A percentile compares a stretch with the other conserved stretches of the same genome.
These are phyloP conservation scores for Lichina pygmaea DNA, from an alignment of 495 filamentous ascomycete genomes.

Conservation along the genomic window DNA sequence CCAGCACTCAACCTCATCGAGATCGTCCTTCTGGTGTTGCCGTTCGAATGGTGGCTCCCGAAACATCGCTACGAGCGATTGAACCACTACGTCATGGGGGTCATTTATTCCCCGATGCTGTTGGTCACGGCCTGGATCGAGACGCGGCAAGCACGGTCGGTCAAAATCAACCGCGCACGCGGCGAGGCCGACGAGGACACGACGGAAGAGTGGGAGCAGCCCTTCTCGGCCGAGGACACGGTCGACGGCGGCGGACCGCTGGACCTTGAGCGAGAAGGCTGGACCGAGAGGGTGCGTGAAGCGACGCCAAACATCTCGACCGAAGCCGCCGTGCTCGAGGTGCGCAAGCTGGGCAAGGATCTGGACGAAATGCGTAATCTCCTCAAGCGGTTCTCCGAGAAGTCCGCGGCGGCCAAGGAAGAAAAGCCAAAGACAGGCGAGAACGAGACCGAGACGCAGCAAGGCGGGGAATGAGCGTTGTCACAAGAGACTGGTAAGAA, in stretches of 20 bases:
- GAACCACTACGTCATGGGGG: conserved; percentile 67
- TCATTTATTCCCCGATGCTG: conserved; percentile 66
- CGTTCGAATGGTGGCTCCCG: conserved; percentile 89
- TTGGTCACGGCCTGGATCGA: conserved; percentile 56
- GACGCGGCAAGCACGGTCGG: conserved; percentile 33
- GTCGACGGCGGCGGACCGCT: conserved; percentile 20
- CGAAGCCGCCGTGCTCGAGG: conserved; percentile 38
- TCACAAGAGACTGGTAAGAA: too few species aligned
- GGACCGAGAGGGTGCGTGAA: conserved; percentile 47
- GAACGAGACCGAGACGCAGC: too few species aligned
- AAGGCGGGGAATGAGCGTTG: too few species aligned
- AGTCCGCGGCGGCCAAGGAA: conserved; percentile 9
- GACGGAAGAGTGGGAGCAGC: conserved; percentile 79
- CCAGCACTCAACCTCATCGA: conserved; percentile 71
- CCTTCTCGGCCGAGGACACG: conserved; percentile 8
- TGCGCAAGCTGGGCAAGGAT: conserved; percentile 39
- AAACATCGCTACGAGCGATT: conserved; percentile 38
- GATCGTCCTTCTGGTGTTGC: conserved; percentile 47
- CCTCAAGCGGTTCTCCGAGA: conserved; percentile 12
- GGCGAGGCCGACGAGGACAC: conserved; percentile 81
- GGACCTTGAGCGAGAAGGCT: conserved; percentile 56
- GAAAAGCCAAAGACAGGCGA: not conserved
- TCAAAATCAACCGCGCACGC: conserved; percentile 41
- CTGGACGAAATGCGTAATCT: conserved; percentile 37
- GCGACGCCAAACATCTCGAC: conserved; percentile 52